Base-by-base conservation (phyloP, 768 basidiomycete genomes). In the Leucocoprinus birnbaumii region DNA sequence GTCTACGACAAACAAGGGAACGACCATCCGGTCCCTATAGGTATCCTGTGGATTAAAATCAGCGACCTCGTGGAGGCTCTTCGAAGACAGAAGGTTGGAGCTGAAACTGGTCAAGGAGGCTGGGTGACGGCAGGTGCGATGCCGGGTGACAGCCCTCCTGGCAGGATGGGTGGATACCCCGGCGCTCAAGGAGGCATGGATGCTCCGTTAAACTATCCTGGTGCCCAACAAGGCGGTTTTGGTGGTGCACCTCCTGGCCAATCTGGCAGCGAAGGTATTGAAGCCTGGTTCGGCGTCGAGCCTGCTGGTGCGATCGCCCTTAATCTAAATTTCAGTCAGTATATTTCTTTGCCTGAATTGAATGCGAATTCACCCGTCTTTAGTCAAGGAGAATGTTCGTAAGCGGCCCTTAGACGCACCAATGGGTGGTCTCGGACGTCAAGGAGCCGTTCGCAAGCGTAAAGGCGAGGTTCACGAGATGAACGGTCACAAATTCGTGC, bases 401-500 rank as follows among this genome's bases (percentile, higher is more conserved):
- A 95, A 96, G 68, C 87, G 97, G 38, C 94, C 95, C n/a, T 68
- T 95, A 57, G 97, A 99, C 64, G 90, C 84, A 3, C 85, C 86
- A 10, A 66, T 79, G 8, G 90, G 89, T 48, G 94, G 94, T 55
- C 84, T 99, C 38, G 97, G 96, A 48, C 94, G 97, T 68, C 96
- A 98, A 73, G 97, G 96, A 52, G 97, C 97, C 56, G 86, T 99
- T 61, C 89, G 95, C 66, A 98, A 97, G 73, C 91, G 95, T 64
- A 98, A 98, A 72, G 96, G 86, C 61, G 96, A 98, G 75, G 89
- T 98, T 2, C 94, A 95, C 74, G 95, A 98, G 72, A 98, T 98
- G 93, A 98, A 98, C 67, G 97, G 97, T 10, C 97, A 99, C 76
- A 93, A 97, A 71, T 99, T 99, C 67, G 82, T 99, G 44, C 91